Conservation (phyloP, 768 basidiomycete species). For the Mycena chlorophos region DNA sequence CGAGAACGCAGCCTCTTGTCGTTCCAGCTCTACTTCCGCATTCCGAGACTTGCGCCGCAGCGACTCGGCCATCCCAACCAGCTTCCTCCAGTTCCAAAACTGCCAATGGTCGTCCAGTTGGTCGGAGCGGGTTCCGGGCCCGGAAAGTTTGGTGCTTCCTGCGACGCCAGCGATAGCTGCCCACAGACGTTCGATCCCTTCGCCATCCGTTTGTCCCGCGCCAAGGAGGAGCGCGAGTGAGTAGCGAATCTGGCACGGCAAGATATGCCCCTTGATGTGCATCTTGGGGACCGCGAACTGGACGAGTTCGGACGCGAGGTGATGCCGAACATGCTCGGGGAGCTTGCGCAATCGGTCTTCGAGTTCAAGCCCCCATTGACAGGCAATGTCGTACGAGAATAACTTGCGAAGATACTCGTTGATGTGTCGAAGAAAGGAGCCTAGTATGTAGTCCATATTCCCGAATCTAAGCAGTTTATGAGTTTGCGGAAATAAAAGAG, state of each 20-base stretch:
- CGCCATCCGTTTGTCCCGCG: constrained; percentile 35
- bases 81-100: constrained; percentile 29
- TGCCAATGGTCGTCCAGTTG: constrained; percentile 29
- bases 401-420: not conserved
- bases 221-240: constrained; percentile 25
- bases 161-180: constrained; percentile 25
- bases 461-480: constrained; percentile 1
- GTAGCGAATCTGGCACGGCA: constrained; percentile 23
- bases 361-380: constrained; percentile 18
- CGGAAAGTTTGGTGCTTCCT: constrained; percentile 36
- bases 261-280: constrained; percentile 28
- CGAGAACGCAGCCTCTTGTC: not conserved
- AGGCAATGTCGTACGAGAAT: constrained; percentile 26
- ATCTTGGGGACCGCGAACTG: constrained; percentile 29
- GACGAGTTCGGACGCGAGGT: constrained; percentile 2
- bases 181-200: constrained; percentile 34
- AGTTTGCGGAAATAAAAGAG: not conserved
- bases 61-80: constrained; percentile 20
- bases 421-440: not conserved
- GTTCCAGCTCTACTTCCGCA: not conserved
- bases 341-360: not conserved
- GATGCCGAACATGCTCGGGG: not conserved
- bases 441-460: constrained; percentile 18
- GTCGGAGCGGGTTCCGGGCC: constrained; percentile 29
- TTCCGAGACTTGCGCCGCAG: not conserved